A percentile compares a stretch with the other conserved stretches of the same genome.
Conservation (phyloP, 495 filamentous ascomycete genomes). For the Pyrenula massariospora region DNA sequence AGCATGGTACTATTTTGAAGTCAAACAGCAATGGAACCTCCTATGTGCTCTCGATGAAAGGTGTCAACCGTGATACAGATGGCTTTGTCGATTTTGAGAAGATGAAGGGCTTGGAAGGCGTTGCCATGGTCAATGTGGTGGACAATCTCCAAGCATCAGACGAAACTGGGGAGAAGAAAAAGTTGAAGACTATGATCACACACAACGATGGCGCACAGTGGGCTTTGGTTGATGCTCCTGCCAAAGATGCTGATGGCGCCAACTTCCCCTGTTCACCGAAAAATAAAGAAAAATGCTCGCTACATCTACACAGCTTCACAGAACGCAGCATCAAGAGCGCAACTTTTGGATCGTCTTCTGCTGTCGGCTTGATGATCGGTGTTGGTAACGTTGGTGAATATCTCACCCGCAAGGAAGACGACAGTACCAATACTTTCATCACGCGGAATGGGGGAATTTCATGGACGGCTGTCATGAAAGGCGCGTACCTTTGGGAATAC, state of each 20-base stretch:
- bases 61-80: constrained; percentile 60
- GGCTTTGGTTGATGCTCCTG: constrained; percentile 57
- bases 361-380: constrained; percentile 83
- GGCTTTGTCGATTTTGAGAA: constrained; percentile 95
- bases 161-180: constrained; percentile 57
- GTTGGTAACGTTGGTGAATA: constrained; percentile 79
- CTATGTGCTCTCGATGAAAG: constrained; percentile 68
- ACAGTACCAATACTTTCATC: constrained; percentile 74
- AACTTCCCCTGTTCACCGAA: constrained; percentile 51
- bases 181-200: constrained; percentile 76
- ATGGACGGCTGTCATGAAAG: constrained; percentile 78
- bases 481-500: constrained; percentile 81
- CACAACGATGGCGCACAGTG: constrained; percentile 93
- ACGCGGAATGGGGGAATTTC: constrained; percentile 76
- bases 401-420: constrained; percentile 26
- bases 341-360: constrained; percentile 77
- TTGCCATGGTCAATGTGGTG: constrained; percentile 77
- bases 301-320: constrained; percentile 92
- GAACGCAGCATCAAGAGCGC: constrained; percentile 68
- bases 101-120: constrained; percentile 81
- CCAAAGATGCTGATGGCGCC: constrained; percentile 56
- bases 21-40: constrained; percentile 96
- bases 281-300: constrained; percentile 54
- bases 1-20: constrained; percentile 84
- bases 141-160: constrained; percentile 51